Evolutionary conservation across 176 grass and related monocot genomes (phyloP).

Genomic region (Typha latifolia): DNA sequence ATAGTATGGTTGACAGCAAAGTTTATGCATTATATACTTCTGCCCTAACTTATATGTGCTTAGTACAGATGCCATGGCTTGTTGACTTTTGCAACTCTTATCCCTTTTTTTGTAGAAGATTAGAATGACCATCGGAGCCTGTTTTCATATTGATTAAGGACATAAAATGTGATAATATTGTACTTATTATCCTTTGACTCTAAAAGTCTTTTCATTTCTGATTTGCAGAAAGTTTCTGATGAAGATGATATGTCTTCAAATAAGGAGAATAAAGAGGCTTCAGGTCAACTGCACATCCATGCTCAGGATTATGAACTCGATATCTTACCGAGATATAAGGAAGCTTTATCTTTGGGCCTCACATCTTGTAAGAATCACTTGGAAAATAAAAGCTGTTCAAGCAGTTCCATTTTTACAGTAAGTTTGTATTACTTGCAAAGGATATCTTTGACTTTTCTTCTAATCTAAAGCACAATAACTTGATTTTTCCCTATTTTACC

Average conservation of each 20-base stretch:
- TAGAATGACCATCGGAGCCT: too few species aligned
- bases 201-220: slow-evolving; percentile 5
- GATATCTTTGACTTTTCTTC: not conserved
- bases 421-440: slow-evolving; percentile 6
- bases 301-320: slow-evolving; percentile 82
- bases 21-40: too few species aligned
- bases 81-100: too few species aligned
- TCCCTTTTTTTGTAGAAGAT: too few species aligned
- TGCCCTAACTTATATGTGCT: too few species aligned
- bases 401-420: slow-evolving; percentile 58
- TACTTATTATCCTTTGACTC: not conserved
- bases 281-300: slow-evolving; percentile 26
- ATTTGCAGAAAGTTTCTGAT: slow-evolving; percentile 49
- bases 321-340: slow-evolving; percentile 80
- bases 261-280: slow-evolving; percentile 18
- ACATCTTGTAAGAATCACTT: slow-evolving; percentile 56
- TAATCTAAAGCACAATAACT: not conserved
- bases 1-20: too few species aligned
- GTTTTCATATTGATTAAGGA: not conserved
- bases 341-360: slow-evolving; percentile 46
- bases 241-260: slow-evolving; percentile 13
- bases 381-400: slow-evolving; percentile 28
- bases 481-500: too few species aligned
- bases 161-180: not conserved
- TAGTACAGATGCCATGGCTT: too few species aligned